Base-by-base conservation (phyloP, 2,329 filamentous ascomycete species). In the Gnomoniopsis sp. region DNA sequence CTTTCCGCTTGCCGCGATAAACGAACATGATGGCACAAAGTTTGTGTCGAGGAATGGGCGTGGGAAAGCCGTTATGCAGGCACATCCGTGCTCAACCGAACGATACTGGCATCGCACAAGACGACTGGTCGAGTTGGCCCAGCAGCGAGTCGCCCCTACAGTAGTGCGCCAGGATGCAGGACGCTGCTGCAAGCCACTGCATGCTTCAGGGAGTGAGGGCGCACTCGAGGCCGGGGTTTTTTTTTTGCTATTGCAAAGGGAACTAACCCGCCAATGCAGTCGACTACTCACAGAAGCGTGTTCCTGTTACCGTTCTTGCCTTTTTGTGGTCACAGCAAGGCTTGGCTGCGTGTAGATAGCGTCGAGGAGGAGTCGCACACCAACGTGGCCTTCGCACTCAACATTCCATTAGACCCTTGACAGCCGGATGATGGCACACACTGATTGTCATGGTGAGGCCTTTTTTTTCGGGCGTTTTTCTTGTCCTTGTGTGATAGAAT, bases 201-300 rank as follows among this genome's bases (percentile, higher is more conserved):
- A 67, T 60, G 64, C 62, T 58, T 65, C 63, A 69, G 67, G 67
- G 65, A 66, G 62, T 58, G 34, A 62, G 50, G 26, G 49, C 53
- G 47, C 59, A 63, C 53, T 56, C 60, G 19, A 59, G 54, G 53
- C 60, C 3, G 43, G 44, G 49, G 53, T 51, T 46, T 51, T 41
- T 50, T 48, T 33, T 61, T 41, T 50, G 3, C 17, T 17, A 21
- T 44, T 30, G 26, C 48, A 36, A 53, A 56, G 54, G 52, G 59
- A n/a, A n/a, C n/a, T n/a, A n/a, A n/a, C n/a, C n/a, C n/a, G 59
- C 58, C 57, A 51, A 38, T 48, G 52, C 38, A 55, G 57, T 43
- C 50, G 60, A 62, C 57, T 58, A 62, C 61, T 59, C 47, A 50
- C 14, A 59, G 54, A 41, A 47, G 54, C 47, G 47, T 43, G 47